A percentile compares a stretch with the other conserved stretches of the same genome.
phyloP scores from a whole-genome alignment of 495 filamentous ascomycete genomes.

The Aspergillus indologenus region DNA sequence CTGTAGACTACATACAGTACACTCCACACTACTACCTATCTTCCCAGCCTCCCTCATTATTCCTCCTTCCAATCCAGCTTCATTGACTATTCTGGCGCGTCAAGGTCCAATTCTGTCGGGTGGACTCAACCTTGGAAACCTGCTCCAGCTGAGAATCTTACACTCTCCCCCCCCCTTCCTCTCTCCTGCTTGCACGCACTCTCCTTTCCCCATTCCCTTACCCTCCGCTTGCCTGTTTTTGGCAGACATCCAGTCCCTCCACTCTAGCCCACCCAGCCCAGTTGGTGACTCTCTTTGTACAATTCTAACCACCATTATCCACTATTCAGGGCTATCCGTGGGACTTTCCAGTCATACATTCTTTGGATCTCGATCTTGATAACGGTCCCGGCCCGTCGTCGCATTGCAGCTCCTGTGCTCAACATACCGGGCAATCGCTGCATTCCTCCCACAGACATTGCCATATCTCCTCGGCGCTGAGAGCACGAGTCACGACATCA shows the following conservation, averaged over 20 bases:
- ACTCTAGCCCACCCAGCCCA: conserved; percentile 3
- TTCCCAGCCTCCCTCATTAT: conserved; percentile 12
- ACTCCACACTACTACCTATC: conserved; percentile 12
- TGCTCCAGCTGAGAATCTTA: conserved; percentile 37
- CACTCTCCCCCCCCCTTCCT: conserved; percentile 20
- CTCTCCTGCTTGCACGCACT: conserved; percentile 29
- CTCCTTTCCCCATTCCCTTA: conserved; percentile 23
- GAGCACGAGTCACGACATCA: too few relatives aligned
- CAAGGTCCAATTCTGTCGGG: not conserved
- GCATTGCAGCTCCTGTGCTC: conserved; percentile 21
- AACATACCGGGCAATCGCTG: conserved; percentile 27
- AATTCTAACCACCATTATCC: conserved; percentile 12
- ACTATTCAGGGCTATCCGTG: conserved; percentile 13
- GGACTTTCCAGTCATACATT: conserved; percentile 14
- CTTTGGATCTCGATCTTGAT: conserved; percentile 14
- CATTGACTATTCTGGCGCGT: not conserved
- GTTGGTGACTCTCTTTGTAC: conserved; percentile 6
- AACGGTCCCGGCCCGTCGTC: conserved; percentile 1
- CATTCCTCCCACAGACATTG: conserved; percentile 11
- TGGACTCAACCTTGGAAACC: not conserved
- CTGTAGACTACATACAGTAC: not conserved
- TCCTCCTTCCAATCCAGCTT: not conserved
- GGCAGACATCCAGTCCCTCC: conserved; percentile 7
- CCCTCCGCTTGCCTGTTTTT: conserved; percentile 18
- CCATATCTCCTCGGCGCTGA: conserved; percentile 1